phyloP scores from a whole-genome alignment of 176 grass and related monocot genomes.

The Pontederia crassipes region DNA sequence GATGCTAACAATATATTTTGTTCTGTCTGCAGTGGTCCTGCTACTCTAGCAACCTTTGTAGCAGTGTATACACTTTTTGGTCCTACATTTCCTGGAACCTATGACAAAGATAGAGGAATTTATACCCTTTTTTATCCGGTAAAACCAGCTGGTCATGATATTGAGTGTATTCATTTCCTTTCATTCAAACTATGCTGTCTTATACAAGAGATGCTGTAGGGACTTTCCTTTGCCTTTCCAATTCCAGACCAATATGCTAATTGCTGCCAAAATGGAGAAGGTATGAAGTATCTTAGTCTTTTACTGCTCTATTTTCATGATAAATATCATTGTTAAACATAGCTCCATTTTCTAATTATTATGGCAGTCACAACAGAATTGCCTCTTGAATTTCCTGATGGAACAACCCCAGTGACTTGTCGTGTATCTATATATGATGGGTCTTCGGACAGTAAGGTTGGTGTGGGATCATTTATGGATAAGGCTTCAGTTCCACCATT shows the following conservation, averaged over 20 bases:
- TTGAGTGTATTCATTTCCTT: background rate
- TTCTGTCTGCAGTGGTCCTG: constrained; percentile 51
- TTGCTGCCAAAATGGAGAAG: constrained; percentile 78
- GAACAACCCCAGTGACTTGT: constrained; percentile 91
- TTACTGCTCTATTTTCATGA: background rate
- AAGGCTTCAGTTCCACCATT: constrained; percentile 74
- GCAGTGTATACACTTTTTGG: constrained; percentile 91
- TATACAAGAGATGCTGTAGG: constrained; percentile 30
- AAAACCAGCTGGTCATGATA: constrained; percentile 23
- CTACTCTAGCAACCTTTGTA: constrained; percentile 76
- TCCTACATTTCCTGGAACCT: constrained; percentile 87
- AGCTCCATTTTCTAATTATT: constrained; percentile 16
- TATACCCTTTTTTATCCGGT: constrained; percentile 98
- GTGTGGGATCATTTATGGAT: constrained; percentile 76
- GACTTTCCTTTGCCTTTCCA: constrained; percentile 86
- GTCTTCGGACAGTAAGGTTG: constrained; percentile 77
- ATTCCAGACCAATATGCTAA: constrained; percentile 79
- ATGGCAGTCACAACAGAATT: constrained; percentile 68
- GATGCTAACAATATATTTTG: constrained; percentile 15
- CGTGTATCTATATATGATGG: constrained; percentile 84
- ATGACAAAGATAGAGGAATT: constrained; percentile 85
- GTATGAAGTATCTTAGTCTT: constrained; percentile 30
- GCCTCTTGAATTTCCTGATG: constrained; percentile 90
- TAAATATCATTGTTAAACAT: background rate
- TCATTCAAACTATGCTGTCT: constrained; percentile 7